phyloP scores from a whole-genome alignment of 108 stramenopile genomes.

The Cyclostephanos tholiformis region DNA sequence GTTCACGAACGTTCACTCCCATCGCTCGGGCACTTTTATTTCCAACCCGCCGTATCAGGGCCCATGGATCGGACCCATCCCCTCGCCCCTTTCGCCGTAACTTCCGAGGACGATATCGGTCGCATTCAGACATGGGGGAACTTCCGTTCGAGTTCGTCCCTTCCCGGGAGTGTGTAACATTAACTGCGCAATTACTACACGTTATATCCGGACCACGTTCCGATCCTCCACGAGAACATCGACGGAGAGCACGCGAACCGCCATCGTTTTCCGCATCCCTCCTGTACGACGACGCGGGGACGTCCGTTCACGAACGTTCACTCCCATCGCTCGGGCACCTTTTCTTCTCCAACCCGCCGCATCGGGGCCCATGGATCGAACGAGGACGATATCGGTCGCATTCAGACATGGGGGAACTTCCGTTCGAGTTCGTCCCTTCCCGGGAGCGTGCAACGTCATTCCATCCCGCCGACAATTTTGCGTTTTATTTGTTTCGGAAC shows the following conservation, averaged over 20 bases:
- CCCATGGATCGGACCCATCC: constrained; percentile 85
- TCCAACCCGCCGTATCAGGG: constrained; percentile 52
- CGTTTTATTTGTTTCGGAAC: constrained; percentile 46
- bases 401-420: constrained; percentile 73
- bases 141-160: constrained; percentile 35
- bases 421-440: constrained; percentile 37
- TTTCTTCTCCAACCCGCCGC: constrained; percentile 54
- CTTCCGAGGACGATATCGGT: constrained; percentile 61
- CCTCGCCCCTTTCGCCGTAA: constrained; percentile 62
- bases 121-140: constrained; percentile 75
- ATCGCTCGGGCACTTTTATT: constrained; percentile 50
- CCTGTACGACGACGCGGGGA: constrained; percentile 29
- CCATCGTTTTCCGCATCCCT: constrained; percentile 22
- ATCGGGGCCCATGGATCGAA: constrained; percentile 77
- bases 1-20: constrained; percentile 52
- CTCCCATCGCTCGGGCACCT: constrained; percentile 51
- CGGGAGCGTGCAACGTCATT: constrained; percentile 65
- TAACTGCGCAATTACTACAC: constrained; percentile 60
- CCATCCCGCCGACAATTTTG: constrained; percentile 49
- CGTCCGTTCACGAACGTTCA: constrained; percentile 47
- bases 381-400: constrained; percentile 47
- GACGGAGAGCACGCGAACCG: constrained; percentile 50
- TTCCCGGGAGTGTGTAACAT: constrained; percentile 58
- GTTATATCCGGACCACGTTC: constrained; percentile 29
- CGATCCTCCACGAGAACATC: constrained; percentile 23